These are phyloP conservation scores for Eimeria necatrix DNA, from an alignment of 169 alveolate species.

Conservation along the genomic window DNA sequence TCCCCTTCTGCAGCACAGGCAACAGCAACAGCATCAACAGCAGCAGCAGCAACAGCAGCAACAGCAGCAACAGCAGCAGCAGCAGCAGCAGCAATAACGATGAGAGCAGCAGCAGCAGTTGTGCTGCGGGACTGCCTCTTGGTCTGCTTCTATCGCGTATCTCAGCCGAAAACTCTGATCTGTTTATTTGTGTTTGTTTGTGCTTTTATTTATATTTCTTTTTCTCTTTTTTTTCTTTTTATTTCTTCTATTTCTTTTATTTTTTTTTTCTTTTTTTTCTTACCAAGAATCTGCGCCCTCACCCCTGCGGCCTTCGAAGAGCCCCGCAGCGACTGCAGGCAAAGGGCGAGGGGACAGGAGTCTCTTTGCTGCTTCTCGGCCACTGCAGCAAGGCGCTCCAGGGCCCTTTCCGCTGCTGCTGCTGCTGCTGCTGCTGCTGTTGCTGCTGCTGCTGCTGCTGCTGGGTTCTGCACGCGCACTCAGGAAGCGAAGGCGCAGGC, in stretches of 20 bases:
- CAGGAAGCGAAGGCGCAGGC: no score
- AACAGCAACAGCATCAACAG: neutral
- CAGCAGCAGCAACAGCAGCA: neutral
- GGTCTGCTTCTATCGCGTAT: neutral
- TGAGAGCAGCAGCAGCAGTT: neutral
- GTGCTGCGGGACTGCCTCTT: neutral
- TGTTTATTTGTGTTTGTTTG: neutral
- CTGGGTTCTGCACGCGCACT: neutral
- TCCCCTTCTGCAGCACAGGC: constrained; percentile 3
- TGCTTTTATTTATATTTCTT: neutral
- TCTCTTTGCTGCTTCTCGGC: constrained; percentile 7
- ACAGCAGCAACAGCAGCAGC: constrained; percentile 23
- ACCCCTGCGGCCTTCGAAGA: neutral
- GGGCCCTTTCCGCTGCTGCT: neutral
- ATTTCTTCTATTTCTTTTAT: no score
- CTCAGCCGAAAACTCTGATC: neutral
- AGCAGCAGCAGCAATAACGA: constrained; percentile 15
- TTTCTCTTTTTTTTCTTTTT: neutral
- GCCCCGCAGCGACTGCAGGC: neutral
- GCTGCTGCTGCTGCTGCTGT: neutral
- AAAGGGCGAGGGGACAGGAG: neutral
- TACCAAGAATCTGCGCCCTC: neutral
- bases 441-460: constrained; percentile 29
- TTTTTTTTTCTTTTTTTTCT: neutral
- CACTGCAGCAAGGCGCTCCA: neutral